Percentiles rank a stretch among this genome's conserved stretches.
Evolutionary conservation across 768 basidiomycete species (phyloP).

Genomic region (Pleurotus djamor): DNA sequence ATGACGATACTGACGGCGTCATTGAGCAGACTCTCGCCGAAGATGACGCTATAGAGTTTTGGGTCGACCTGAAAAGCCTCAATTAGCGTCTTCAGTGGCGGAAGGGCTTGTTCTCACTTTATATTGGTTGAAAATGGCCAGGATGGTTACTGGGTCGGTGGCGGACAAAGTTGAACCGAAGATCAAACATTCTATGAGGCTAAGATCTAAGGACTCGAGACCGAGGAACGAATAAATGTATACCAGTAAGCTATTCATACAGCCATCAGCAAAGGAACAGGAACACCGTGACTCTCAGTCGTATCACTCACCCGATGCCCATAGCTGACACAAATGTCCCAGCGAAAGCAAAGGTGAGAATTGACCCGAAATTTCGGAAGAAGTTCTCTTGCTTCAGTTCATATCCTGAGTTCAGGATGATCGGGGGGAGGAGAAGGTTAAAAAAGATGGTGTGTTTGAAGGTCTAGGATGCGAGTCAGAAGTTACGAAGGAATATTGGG

Average conservation of each 20-base stretch:
- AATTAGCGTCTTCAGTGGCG: background rate
- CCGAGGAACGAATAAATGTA: conserved; percentile 95
- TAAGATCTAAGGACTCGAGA: conserved; percentile 83
- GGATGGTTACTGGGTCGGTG: conserved; percentile 96
- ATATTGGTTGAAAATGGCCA: conserved; percentile 98
- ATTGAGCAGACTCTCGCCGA: conserved; percentile 95
- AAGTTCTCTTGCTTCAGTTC: conserved; percentile 99
- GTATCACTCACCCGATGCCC: conserved; percentile 88
- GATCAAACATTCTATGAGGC: conserved; percentile 89
- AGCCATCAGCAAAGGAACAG: conserved; percentile 18
- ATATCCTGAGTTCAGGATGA: conserved; percentile 97
- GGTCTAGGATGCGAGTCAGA: conserved; percentile 48
- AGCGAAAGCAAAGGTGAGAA: conserved; percentile 88
- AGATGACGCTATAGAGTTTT: conserved; percentile 95
- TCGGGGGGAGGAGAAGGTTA: conserved; percentile 96
- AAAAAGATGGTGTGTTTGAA: conserved; percentile 98
- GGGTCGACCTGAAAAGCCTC: conserved; percentile 66
- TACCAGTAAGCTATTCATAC: conserved; percentile 76
- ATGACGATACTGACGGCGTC: conserved; percentile 99
- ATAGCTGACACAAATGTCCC: conserved; percentile 97
- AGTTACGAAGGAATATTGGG: background rate
- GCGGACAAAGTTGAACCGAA: conserved; percentile 97
- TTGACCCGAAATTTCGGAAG: conserved; percentile 97
- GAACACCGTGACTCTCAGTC: background rate
- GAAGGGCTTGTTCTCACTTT: conserved; percentile 34